Conservation (phyloP, 331 rosid genomes). For the Telfairia occidentalis region DNA sequence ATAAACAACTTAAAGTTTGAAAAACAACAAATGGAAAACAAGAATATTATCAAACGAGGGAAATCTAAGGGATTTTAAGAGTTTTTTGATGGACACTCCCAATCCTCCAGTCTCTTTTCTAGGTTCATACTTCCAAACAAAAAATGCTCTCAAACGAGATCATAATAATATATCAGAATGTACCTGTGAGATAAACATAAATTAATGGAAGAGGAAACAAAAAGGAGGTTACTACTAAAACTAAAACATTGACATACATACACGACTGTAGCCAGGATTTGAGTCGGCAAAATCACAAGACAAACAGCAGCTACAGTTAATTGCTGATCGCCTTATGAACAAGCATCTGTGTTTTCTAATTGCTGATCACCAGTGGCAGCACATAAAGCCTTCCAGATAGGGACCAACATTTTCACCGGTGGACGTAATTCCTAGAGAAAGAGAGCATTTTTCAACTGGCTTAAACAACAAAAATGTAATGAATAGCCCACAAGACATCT, state of each 20-base stretch:
- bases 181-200: not conserved
- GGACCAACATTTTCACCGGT: conserved; percentile 68
- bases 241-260: not conserved
- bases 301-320: not conserved
- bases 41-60: no score
- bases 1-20: not conserved
- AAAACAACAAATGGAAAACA: no score
- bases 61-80: no score
- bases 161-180: not conserved
- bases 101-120: not conserved
- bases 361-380: conserved; percentile 40
- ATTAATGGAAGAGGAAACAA: not conserved
- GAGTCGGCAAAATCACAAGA: not conserved
- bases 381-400: conserved; percentile 86
- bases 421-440: conserved; percentile 47
- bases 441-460: conserved; percentile 8
- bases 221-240: not conserved
- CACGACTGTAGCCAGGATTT: not conserved
- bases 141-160: not conserved
- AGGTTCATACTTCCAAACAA: not conserved
- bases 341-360: conserved; percentile 20
- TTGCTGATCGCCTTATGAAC: not conserved
- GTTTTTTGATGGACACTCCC: no score
- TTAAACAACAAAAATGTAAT: conserved; percentile 4
- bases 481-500: not conserved